Conservation (phyloP, 768 basidiomycete genomes). For the Xerocomellus dryophilus region DNA sequence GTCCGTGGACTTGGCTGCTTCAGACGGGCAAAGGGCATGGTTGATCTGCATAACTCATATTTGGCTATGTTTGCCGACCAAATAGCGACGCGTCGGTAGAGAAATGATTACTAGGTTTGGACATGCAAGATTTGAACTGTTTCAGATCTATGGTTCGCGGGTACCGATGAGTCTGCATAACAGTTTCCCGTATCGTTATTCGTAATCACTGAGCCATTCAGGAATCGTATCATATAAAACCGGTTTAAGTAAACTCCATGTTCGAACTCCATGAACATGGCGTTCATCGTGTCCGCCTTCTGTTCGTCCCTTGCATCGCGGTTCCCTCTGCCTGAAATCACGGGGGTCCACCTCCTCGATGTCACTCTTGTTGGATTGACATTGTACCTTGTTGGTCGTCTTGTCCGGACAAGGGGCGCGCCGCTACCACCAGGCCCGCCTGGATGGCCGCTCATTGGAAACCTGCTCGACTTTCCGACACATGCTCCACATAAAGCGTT, state of each 20-base stretch:
- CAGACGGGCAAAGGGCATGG: too few species aligned
- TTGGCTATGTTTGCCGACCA: too few species aligned
- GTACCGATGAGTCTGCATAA: too few species aligned
- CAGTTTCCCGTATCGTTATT: too few species aligned
- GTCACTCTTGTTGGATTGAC: constrained; percentile 12
- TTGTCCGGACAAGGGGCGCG: neutral
- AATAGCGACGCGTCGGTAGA: too few species aligned
- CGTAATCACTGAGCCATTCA: too few species aligned
- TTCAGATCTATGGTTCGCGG: too few species aligned
- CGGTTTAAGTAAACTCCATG: neutral
- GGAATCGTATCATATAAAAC: neutral
- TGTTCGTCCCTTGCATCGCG: neutral
- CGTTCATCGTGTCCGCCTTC: neutral
- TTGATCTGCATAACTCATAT: too few species aligned
- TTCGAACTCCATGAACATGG: neutral
- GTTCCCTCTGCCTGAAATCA: neutral
- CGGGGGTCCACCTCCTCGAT: neutral
- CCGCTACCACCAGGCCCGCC: constrained; percentile 12
- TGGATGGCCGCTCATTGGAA: constrained; percentile 46
- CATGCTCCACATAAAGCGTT: constrained; percentile 51
- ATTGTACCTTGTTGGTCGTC: neutral
- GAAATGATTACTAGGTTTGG: too few species aligned
- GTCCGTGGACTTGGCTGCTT: too few species aligned
- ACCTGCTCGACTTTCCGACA: constrained; percentile 52
- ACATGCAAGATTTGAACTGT: too few species aligned